Evolutionary conservation across 345 rosid genomes (phyloP), one percentile per base, ranked within the genome.

Genomic region (Xanthoceras sorbifolium): DNA sequence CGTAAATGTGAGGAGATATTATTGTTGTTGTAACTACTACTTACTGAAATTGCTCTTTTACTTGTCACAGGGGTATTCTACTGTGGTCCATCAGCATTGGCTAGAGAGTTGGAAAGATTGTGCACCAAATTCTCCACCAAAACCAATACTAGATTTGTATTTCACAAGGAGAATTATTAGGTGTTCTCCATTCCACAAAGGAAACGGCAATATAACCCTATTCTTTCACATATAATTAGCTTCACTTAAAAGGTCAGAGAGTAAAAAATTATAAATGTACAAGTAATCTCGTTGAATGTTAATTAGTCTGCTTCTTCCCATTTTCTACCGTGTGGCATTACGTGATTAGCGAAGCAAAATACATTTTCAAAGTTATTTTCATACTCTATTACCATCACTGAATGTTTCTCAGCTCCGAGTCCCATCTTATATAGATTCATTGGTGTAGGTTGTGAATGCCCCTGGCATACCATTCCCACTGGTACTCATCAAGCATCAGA

Each of bases 101-200:
- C 86, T 34, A 79, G 82, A 59, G 89, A 87, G 75, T 60, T 89
- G 86, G 82, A 86, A 83, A 52, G 69, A 32, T 14, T 89, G 79
- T 86, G 89, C 87, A 80, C 80, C 83, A 82, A 84, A 64, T 85
- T 86, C 80, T 87, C 93, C 32, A 78, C 83, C 81, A 84, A 52
- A 71, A 84, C 89, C 28, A 72, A 78, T 3, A 86, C 88, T 2
- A 80, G 87, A 83, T 87, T 86, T 76, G 89, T 87, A 3, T 89
- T 87, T 76, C 93, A 87, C 82, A 87, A 89, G 71, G 93, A 89
- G 71, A 81, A 87, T 69, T 89, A 83, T 63, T 89, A 81, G 50
- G 72, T 18, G 14, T 5, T 57, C 59, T 12, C 22, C n/a, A n/a
- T n/a, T n/a, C n/a, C n/a, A n/a, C n/a, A n/a, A n/a, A n/a, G n/a